Conservation (phyloP, 768 basidiomycete species). For the Leccinum longicurvipes region DNA sequence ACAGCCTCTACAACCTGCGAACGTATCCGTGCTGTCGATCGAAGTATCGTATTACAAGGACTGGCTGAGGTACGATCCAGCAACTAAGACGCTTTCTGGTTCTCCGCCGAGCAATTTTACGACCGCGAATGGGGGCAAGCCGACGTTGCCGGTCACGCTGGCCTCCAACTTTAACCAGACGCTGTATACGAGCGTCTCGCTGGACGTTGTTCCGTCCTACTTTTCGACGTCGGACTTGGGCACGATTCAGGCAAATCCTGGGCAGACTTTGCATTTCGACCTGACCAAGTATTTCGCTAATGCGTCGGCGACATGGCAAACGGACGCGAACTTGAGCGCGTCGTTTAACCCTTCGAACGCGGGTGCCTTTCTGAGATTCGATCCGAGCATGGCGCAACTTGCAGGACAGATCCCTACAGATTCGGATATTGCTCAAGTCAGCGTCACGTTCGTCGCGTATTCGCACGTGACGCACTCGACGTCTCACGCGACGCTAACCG, state of each 20-base stretch:
- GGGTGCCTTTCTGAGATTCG: conserved; percentile 51
- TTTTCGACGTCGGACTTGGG: conserved; percentile 61
- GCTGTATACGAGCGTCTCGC: conserved; percentile 55
- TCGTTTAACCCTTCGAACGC: conserved; percentile 51
- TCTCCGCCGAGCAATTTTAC: conserved; percentile 48
- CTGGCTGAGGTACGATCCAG: conserved; percentile 62
- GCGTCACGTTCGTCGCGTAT: conserved; percentile 65
- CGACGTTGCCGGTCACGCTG: conserved; percentile 57
- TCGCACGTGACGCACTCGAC: conserved; percentile 64
- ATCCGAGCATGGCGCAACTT: conserved; percentile 43
- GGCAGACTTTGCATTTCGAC: conserved; percentile 48
- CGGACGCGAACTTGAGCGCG: conserved; percentile 51
- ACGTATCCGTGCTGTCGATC: conserved; percentile 56
- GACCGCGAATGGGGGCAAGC: conserved; percentile 29
- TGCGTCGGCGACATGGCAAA: conserved; percentile 31
- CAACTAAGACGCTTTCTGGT: conserved; percentile 59
- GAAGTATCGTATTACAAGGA: conserved; percentile 52
- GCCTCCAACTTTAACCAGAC: conserved; percentile 66
- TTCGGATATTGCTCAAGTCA: conserved; percentile 40
- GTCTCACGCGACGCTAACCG: conserved; percentile 58
- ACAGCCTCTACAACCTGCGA: conserved; percentile 48
- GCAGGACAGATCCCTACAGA: conserved; percentile 54
- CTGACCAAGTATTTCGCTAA: conserved; percentile 58
- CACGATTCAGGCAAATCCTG: conserved; percentile 51
- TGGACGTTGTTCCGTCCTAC: conserved; percentile 70